Base-by-base conservation (phyloP, 768 basidiomycete genomes). In the Suillus discolor region DNA sequence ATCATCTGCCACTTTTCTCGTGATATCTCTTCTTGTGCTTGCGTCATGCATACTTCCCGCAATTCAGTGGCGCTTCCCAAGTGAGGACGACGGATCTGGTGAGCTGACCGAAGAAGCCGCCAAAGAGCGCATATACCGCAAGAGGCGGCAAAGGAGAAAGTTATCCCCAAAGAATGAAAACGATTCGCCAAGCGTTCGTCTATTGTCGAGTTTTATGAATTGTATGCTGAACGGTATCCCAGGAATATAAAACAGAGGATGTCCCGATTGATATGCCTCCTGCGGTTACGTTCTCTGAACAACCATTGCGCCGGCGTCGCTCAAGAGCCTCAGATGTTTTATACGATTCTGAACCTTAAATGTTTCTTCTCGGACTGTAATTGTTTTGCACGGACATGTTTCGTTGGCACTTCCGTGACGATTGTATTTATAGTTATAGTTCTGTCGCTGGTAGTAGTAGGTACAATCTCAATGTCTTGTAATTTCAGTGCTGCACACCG, bases 31-130 rank as follows among this genome's bases (percentile, higher is more conserved):
- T 41, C 63, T 81, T 28, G 75, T 84, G 36, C 71, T 89, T n/a
- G 83, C 77, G 13, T 79, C 77, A 9, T 89, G 83, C 67, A 74
- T 88, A 61, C 77, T 89, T 9, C 86, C 88, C n/a, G 75, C 77
- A 1, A 75, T 81, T 41, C 72, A 79, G 16, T 68, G 72, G 74
- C 71, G 59, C 20, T 62, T 63, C 59, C 49, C 71, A 55, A 45
- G 31, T 53, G 71, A 74, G 25, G 72, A 73, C 18, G 60, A 69
- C 45, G 62, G 62, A 15, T 23, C 31, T 15, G 25, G 23, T 23
- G 45, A 45, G 44, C 39, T 65, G 6, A 28, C 54, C 11, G 67
- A 61, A 62, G 57, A 53, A 70, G 65, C 36, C 39, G 34, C 20
- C 59, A 65, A 77, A 59, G 61, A 72, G 71, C 59, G 74, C 69